These are phyloP conservation scores for Penicillium sp. DNA, from an alignment of 2,329 filamentous ascomycete genomes.

Conservation along the genomic window DNA sequence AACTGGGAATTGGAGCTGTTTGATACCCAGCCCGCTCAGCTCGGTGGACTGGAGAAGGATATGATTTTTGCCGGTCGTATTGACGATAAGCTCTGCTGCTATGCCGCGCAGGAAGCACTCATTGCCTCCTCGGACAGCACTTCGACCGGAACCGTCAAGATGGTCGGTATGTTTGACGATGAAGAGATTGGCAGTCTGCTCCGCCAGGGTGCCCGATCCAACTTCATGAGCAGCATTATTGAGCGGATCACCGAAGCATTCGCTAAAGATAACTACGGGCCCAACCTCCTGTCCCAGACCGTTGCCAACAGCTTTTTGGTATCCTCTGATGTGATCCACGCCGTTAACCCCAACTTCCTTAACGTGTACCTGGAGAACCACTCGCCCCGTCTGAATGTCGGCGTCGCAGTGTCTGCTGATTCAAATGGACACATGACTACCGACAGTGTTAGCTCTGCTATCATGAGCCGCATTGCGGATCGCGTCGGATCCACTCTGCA, in stretches of 20 bases:
- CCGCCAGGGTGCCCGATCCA: conserved; percentile 84
- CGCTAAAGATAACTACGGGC: conserved; percentile 47
- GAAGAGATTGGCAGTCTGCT: conserved; percentile 93
- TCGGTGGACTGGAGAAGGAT: conserved; percentile 84
- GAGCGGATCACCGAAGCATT: conserved; percentile 75
- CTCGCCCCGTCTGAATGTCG: conserved; percentile 83
- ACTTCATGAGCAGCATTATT: conserved; percentile 80
- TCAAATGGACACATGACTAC: conserved; percentile 96
- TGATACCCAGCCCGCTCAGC: conserved; percentile 81
- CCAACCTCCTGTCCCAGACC: conserved; percentile 71
- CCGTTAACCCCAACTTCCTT: conserved; percentile 92
- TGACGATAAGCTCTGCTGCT: conserved; percentile 97
- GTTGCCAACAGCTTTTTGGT: conserved; percentile 91
- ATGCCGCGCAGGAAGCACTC: conserved; percentile 82
- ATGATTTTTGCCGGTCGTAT: conserved; percentile 95
- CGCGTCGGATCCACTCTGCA: conserved; percentile 73
- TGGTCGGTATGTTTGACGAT: conserved; percentile 93
- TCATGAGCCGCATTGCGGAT: conserved; percentile 77
- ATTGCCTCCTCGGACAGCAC: conserved; percentile 63
- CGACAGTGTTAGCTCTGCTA: conserved; percentile 78
- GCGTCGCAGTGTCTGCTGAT: conserved; percentile 77
- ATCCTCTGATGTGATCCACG: conserved; percentile 90
- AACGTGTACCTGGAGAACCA: conserved; percentile 82
- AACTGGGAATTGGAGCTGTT: conserved; percentile 98
- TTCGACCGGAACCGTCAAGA: conserved; percentile 69